Percentiles rank a stretch among this genome's conserved stretches.
Conservation (phyloP, 1,139 yeast genomes). For the Taiozyma sp. region DNA sequence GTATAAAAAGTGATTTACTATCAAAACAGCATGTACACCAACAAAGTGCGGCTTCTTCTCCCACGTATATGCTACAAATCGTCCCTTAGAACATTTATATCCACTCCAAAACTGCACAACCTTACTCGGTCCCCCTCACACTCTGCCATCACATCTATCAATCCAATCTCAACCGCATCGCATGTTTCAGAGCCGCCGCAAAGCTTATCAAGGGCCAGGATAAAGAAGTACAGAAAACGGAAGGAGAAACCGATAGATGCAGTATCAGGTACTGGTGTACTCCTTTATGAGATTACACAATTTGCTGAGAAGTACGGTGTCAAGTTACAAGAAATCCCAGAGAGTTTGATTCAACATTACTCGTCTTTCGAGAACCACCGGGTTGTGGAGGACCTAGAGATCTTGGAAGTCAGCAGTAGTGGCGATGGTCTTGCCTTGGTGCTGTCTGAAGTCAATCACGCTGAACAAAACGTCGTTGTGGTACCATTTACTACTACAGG, state of each 20-base stretch:
- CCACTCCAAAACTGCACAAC: neutral
- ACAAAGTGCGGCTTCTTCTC: neutral
- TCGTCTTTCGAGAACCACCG: slow-evolving; percentile 4
- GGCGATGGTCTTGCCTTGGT: slow-evolving; percentile 60
- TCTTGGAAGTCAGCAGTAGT: slow-evolving; percentile 49
- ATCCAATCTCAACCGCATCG: neutral
- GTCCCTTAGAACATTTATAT: neutral
- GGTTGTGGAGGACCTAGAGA: slow-evolving; percentile 36
- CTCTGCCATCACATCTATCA: neutral
- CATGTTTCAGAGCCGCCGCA: neutral
- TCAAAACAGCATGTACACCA: neutral
- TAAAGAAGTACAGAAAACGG: neutral
- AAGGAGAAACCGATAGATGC: slow-evolving; percentile 34
- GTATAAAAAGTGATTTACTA: too few relatives aligned
- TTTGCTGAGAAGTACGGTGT: slow-evolving; percentile 42
- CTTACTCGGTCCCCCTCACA: neutral
- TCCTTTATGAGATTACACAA: slow-evolving; percentile 52
- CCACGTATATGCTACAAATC: neutral
- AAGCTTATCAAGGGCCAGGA: neutral
- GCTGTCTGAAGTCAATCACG: slow-evolving; percentile 17
- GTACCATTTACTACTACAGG: slow-evolving; percentile 77
- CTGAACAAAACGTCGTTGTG: slow-evolving; percentile 29
- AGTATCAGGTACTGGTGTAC: slow-evolving; percentile 62
- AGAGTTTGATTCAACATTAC: slow-evolving; percentile 2
- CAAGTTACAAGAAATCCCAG: slow-evolving; percentile 13